Evolutionary conservation across 768 basidiomycete species (phyloP).

Genomic region (Cystobasidium onofrii): DNA sequence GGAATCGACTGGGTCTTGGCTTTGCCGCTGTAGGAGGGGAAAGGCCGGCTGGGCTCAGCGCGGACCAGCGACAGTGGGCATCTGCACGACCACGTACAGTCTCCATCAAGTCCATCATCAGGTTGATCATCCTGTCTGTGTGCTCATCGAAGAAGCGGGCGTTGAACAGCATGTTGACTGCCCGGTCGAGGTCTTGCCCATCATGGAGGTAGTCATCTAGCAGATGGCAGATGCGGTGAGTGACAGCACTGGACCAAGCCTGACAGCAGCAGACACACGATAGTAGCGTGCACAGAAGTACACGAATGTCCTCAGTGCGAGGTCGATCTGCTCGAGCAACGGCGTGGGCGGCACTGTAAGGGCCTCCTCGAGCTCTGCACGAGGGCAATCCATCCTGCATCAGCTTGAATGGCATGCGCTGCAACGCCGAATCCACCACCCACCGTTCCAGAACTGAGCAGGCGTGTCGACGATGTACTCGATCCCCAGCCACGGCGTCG

Average conservation of each 20-base stretch:
- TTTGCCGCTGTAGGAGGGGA: constrained; percentile 7
- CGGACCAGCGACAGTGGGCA: not conserved
- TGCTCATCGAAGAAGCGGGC: constrained; percentile 86
- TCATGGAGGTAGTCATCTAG: constrained; percentile 77
- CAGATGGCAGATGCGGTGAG: too few relatives aligned
- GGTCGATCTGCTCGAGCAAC: constrained; percentile 24
- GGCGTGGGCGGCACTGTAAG: not conserved
- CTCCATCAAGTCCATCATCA: constrained; percentile 61
- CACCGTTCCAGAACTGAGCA: constrained; percentile 30
- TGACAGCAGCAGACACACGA: constrained; percentile 49
- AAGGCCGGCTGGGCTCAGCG: not conserved
- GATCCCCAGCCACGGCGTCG: constrained; percentile 1
- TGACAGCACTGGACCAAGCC: too few relatives aligned
- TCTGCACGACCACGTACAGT: constrained; percentile 50
- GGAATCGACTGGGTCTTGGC: constrained; percentile 12
- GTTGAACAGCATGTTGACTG: constrained; percentile 63
- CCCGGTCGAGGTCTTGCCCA: constrained; percentile 74
- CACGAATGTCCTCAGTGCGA: constrained; percentile 59
- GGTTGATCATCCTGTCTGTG: constrained; percentile 81
- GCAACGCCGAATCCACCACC: too few relatives aligned
- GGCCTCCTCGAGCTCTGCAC: constrained; percentile 27
- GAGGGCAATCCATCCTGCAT: too few relatives aligned
- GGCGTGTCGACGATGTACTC: constrained; percentile 24
- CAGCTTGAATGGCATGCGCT: too few relatives aligned
- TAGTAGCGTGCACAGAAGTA: constrained; percentile 77